These are phyloP conservation scores for Moesziomyces globuligerus DNA, from an alignment of 1,284 basidiomycete species.

Conservation along the genomic window DNA sequence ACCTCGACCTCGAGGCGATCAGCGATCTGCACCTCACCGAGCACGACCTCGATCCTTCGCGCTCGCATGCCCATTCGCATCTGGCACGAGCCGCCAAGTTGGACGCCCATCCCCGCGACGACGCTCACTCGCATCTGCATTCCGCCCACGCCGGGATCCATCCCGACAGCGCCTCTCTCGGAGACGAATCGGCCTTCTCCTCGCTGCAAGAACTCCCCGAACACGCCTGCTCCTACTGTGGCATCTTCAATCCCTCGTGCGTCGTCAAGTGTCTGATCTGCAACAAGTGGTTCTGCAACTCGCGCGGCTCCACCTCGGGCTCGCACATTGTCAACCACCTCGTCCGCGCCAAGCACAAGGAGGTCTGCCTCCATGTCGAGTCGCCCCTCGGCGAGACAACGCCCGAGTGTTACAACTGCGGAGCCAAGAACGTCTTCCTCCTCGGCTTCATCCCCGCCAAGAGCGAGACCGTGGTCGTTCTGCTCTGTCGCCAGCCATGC, in stretches of 20 bases:
- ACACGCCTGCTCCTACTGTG: conserved; percentile 77
- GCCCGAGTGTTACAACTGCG: conserved; percentile 95
- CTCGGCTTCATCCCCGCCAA: conserved; percentile 99
- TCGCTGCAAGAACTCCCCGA: conserved; percentile 37
- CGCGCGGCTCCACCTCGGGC: conserved; percentile 95
- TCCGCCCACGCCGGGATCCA: conserved; percentile 1
- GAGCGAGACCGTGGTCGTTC: conserved; percentile 96
- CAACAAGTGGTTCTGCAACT: conserved; percentile 97
- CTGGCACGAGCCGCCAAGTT: not conserved
- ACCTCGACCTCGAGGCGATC: conserved; percentile 56
- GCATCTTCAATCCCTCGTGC: conserved; percentile 96
- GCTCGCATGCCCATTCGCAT: conserved; percentile 13
- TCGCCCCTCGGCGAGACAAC: conserved; percentile 95
- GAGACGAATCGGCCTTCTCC: conserved; percentile 19
- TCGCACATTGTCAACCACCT: conserved; percentile 97
- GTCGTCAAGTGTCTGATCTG: conserved; percentile 97
- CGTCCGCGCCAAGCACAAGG: conserved; percentile 98
- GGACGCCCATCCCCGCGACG: conserved; percentile 3
- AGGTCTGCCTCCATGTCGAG: conserved; percentile 94
- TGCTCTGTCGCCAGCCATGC: conserved; percentile 99
- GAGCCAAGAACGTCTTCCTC: conserved; percentile 99
- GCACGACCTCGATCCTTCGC: conserved; percentile 30
- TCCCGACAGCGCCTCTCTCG: conserved; percentile 1
- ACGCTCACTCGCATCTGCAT: conserved; percentile 3
- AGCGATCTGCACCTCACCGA: conserved; percentile 53